These are phyloP conservation scores for Malassezia slooffiae DNA, from an alignment of 1,284 basidiomycete species.

Conservation along the genomic window DNA sequence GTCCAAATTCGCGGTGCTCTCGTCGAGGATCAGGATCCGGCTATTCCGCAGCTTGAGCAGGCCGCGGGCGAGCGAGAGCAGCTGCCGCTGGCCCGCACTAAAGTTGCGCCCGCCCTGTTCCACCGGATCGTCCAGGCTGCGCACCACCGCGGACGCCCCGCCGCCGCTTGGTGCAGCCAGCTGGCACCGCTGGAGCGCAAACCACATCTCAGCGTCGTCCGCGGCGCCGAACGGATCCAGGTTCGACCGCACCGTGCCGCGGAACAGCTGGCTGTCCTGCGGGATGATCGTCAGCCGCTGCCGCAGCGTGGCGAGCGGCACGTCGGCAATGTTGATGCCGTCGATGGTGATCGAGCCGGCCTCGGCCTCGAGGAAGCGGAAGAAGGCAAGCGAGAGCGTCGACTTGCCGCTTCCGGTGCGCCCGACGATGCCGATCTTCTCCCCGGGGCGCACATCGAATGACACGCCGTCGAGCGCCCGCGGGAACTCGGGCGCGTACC, in stretches of 20 bases:
- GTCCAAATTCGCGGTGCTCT: conserved; percentile 49
- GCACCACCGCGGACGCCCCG: conserved; percentile 49
- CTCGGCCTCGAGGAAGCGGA: conserved; percentile 81
- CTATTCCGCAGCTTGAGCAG: conserved; percentile 51
- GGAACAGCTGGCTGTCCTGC: conserved; percentile 56
- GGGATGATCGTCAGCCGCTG: conserved; percentile 77
- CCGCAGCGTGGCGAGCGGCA: conserved; percentile 76
- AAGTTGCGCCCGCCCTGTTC: conserved; percentile 51
- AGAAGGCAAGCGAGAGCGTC: conserved; percentile 81
- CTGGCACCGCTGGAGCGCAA: conserved; percentile 50
- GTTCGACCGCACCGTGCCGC: conserved; percentile 42
- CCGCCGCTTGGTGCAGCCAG: conserved; percentile 41
- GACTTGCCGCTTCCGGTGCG: conserved; percentile 77
- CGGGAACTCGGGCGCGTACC: conserved; percentile 44
- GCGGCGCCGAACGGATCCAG: conserved; percentile 59
- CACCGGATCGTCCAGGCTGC: conserved; percentile 50
- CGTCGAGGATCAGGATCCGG: conserved; percentile 53
- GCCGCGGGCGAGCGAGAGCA: conserved; percentile 53
- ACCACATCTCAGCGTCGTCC: conserved; percentile 58
- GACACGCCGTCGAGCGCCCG: conserved; percentile 36
- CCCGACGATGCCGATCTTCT: conserved; percentile 46
- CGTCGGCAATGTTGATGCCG: conserved; percentile 71
- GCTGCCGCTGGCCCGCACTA: conserved; percentile 52
- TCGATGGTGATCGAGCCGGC: conserved; percentile 73
- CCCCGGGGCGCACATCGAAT: conserved; percentile 38